phyloP scores from a whole-genome alignment of 129 eudicot genomes.

The Lonicera japonica region DNA sequence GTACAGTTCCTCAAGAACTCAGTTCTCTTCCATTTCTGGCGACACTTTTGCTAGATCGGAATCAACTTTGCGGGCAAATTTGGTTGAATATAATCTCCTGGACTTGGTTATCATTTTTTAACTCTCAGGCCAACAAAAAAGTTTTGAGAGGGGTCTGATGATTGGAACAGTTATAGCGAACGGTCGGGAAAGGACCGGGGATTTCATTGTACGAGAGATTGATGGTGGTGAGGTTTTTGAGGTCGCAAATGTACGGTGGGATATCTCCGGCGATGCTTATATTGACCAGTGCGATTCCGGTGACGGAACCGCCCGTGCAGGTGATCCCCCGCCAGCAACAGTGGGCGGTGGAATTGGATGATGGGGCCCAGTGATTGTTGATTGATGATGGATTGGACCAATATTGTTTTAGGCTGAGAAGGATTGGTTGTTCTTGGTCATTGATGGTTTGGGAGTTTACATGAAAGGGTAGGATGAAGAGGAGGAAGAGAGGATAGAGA shows the following conservation, averaged over 20 bases:
- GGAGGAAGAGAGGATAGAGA: slow-evolving; percentile 18
- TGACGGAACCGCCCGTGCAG: slow-evolving; percentile 34
- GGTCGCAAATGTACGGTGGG: slow-evolving; percentile 60
- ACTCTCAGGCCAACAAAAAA: slow-evolving; percentile 41
- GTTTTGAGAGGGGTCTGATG: slow-evolving; percentile 56
- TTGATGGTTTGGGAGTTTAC: slow-evolving; percentile 37
- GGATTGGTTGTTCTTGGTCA: slow-evolving; percentile 37
- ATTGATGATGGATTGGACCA: slow-evolving; percentile 45
- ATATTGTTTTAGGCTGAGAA: slow-evolving; percentile 40
- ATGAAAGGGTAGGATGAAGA: slow-evolving; percentile 26
- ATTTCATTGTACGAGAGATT: slow-evolving; percentile 34
- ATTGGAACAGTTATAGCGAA: slow-evolving; percentile 54
- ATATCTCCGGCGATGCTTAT: slow-evolving; percentile 24
- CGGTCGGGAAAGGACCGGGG: slow-evolving; percentile 44
- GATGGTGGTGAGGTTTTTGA: slow-evolving; percentile 46
- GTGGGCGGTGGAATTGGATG: slow-evolving; percentile 24
- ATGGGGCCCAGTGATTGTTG: slow-evolving; percentile 48
- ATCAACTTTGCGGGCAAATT: slow-evolving; percentile 50
- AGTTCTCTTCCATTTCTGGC: slow-evolving; percentile 33
- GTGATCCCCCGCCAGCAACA: slow-evolving; percentile 69
- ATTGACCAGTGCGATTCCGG: slow-evolving; percentile 21
- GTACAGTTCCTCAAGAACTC: too few relatives aligned
- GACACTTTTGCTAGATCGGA: slow-evolving; percentile 25
- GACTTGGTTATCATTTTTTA: slow-evolving; percentile 37
- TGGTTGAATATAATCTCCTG: slow-evolving; percentile 48